Conservation (phyloP, 176 grass and related monocot species). For the Carex myosuroides region DNA sequence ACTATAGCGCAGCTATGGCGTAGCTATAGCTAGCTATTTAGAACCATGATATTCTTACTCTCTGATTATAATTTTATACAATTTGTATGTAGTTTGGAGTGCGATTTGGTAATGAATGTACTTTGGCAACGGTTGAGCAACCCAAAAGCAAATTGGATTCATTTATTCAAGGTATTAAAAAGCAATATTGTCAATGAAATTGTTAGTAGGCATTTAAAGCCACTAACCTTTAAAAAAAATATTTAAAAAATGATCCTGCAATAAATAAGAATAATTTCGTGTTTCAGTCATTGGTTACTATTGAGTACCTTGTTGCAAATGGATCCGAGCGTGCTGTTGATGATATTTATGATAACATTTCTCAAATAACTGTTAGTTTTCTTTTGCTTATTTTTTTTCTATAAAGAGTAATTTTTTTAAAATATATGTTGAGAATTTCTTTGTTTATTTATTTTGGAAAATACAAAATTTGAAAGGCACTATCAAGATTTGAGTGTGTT, state of each 20-base stretch:
- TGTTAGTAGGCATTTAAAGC: too few species aligned
- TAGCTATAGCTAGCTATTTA: too few species aligned
- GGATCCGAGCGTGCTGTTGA: slow-evolving; percentile 49
- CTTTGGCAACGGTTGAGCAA: slow-evolving; percentile 50
- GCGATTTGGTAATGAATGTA: slow-evolving; percentile 49
- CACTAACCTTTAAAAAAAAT: too few species aligned
- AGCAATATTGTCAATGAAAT: not conserved
- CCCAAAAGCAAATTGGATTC: slow-evolving; percentile 57
- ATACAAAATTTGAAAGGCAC: slow-evolving; percentile 26
- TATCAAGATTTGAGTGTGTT: slow-evolving; percentile 48
- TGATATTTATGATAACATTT: slow-evolving; percentile 48
- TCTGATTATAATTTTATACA: not conserved
- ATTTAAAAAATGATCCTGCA: not conserved
- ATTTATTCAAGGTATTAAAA: slow-evolving; percentile 63
- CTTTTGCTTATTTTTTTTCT: not conserved
- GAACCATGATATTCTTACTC: not conserved
- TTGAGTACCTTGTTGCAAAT: slow-evolving; percentile 72
- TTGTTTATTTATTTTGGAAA: not conserved
- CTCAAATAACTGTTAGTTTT: slow-evolving; percentile 47
- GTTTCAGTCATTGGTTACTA: slow-evolving; percentile 53
- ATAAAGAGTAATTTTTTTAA: not conserved
- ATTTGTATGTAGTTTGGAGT: slow-evolving; percentile 41
- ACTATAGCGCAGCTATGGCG: too few species aligned
- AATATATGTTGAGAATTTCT: not conserved
- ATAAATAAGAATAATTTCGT: not conserved